Base-by-base conservation (phyloP, 371 early-diverging fungal genomes). In the Apophysomyces elegans region DNA sequence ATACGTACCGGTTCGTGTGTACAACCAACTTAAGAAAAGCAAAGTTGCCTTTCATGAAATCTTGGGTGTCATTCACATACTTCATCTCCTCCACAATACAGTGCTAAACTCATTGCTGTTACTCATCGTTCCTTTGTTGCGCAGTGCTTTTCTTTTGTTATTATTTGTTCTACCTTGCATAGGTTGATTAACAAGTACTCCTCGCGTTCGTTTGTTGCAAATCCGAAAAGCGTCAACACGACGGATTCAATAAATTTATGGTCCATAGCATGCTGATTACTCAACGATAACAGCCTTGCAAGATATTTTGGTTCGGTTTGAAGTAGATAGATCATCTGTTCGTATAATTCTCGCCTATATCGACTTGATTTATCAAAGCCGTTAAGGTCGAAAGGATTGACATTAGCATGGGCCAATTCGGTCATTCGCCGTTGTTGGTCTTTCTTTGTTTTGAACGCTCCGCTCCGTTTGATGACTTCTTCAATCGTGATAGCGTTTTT, bases 241-340 rank as follows among this genome's bases (percentile, higher is more conserved):
- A 93, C 91, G 9, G 92, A 86, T 70, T 97, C 97, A 21, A 97
- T 88, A 61, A 97, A 88, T 57, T 85, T 85, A 16, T 73, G 60
- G 1, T 69, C 86, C 73, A 74, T 84, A 78, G 71, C 77, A 38
- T 81, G 72, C 14, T 83, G 75, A 67, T 91, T 93, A 63, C 93
- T 80, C 62, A 89, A 79, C 36, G 90, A 91, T 78, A 99, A 82
- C 60, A 99, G 72, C 16, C 87, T 84, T 12, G 95, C 90, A 58
- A 99, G 79, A 68, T 99, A 96, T 36, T 80, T 72, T 8, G 99
- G 99, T 69, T 99, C 93, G 4, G 97, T 99, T 76, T 99, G 99
- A 36, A 99, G 83, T 39, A 95, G 64, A 70, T 99, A 98, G 61
- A 99, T 93, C 39, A 99, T 74, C 58, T 95, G 87, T 78, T 96